These are phyloP conservation scores for Blastomyces silverae DNA, from an alignment of 2,329 filamentous ascomycete genomes.

Conservation along the genomic window DNA sequence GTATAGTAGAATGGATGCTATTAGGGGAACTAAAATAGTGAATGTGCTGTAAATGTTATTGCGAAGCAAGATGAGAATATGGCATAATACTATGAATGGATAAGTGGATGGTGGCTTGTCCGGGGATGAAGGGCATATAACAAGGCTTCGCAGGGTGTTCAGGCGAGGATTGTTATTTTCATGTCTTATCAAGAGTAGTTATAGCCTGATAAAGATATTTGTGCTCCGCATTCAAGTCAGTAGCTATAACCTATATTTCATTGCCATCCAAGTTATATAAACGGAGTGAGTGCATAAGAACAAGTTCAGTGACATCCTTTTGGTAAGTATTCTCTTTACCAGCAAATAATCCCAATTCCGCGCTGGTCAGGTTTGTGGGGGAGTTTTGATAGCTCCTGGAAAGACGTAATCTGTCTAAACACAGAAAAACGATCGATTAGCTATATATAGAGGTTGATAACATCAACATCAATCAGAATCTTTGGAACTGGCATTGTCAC, in stretches of 20 bases:
- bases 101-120: neutral
- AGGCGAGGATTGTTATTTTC: no score
- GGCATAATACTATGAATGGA: slow-evolving; percentile 9
- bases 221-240: neutral
- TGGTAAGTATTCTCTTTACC: neutral
- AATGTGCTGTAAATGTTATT: slow-evolving; percentile 28
- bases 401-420: neutral
- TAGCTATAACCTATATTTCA: neutral
- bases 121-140: no score
- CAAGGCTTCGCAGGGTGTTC: no score
- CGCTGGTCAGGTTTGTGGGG: neutral
- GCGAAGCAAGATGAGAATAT: slow-evolving; percentile 28
- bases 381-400: neutral
- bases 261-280: neutral
- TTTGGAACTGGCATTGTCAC: no score
- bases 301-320: neutral
- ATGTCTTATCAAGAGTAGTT: no score
- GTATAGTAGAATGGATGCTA: slow-evolving; percentile 29
- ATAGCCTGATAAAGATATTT: no score
- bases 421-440: neutral
- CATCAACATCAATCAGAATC: no score
- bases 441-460: no score
- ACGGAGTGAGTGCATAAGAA: neutral
- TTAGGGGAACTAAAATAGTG: slow-evolving; percentile 29
- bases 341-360: neutral